phyloP scores from a whole-genome alignment of 208 protist genomes.

The Crithidia expoeki region DNA sequence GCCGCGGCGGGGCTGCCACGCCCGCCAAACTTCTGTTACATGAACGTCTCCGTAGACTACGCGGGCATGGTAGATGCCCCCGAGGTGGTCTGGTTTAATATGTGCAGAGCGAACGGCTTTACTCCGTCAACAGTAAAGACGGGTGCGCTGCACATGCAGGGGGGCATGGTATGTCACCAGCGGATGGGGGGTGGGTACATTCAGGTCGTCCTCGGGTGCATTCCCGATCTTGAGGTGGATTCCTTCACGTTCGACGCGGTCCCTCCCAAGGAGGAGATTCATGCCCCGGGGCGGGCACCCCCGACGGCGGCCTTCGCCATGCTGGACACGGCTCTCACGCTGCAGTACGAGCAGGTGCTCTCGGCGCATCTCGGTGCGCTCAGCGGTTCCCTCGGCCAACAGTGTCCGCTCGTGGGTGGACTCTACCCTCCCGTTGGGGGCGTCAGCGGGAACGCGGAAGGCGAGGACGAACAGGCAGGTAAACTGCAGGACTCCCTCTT shows the following conservation, averaged over 20 bases:
- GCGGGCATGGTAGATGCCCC: conserved; percentile 82
- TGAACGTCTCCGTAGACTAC: conserved; percentile 83
- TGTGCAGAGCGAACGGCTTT: conserved; percentile 72
- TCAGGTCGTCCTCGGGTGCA: conserved; percentile 79
- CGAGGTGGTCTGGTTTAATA: conserved; percentile 86
- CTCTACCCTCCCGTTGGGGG: conserved; percentile 69
- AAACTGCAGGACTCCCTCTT: conserved; percentile 77
- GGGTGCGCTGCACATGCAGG: conserved; percentile 77
- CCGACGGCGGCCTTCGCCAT: conserved; percentile 66
- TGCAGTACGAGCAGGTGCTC: conserved; percentile 80
- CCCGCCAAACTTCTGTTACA: conserved; percentile 86
- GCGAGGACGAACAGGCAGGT: conserved; percentile 12
- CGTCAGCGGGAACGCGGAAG: conserved; percentile 10
- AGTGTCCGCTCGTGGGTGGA: conserved; percentile 67
- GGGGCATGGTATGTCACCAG: conserved; percentile 78
- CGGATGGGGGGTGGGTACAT: conserved; percentile 83
- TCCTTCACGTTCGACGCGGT: conserved; percentile 86
- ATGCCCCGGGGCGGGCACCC: conserved; percentile 35
- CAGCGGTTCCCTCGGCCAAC: conserved; percentile 33
- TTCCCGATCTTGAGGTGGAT: conserved; percentile 78
- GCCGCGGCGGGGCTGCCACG: conserved; percentile 77
- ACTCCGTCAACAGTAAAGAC: conserved; percentile 74
- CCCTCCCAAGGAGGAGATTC: conserved; percentile 65
- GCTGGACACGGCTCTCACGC: conserved; percentile 65
- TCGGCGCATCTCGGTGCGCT: conserved; percentile 61